Conservation (phyloP, 495 filamentous ascomycete species). For the Evansstolkia leycettana region DNA sequence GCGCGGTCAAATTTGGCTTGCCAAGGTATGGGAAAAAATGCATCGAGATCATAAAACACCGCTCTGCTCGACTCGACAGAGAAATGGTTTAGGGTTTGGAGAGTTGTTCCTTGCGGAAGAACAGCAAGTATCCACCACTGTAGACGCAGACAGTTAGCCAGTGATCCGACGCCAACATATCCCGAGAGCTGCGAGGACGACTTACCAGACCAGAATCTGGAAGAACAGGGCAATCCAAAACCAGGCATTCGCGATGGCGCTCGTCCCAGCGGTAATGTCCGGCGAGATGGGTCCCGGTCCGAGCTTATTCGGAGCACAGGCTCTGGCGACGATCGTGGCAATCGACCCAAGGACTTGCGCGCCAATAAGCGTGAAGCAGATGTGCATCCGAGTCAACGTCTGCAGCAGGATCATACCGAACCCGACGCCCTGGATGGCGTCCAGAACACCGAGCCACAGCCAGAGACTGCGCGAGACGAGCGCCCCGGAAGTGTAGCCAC, state of each 20-base stretch:
- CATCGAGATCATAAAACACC: not conserved
- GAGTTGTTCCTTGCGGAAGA: conserved; percentile 63
- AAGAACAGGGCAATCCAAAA: conserved; percentile 56
- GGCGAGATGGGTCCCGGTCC: conserved; percentile 37
- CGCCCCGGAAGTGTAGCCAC: conserved; percentile 28
- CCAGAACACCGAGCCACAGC: conserved; percentile 39
- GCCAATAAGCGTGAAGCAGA: conserved; percentile 36
- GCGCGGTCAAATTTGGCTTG: no score
- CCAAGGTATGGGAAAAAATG: no score
- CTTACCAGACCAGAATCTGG: conserved; percentile 50
- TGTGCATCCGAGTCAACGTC: conserved; percentile 37
- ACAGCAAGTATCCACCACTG: conserved; percentile 50
- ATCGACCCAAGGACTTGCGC: conserved; percentile 39
- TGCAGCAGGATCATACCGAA: conserved; percentile 42
- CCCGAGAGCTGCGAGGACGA: not conserved
- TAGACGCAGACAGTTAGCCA: not conserved
- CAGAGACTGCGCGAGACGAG: conserved; percentile 35
- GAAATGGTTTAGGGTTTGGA: conserved; percentile 41
- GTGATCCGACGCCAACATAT: no score
- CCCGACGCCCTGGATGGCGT: conserved; percentile 35
- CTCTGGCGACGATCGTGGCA: conserved; percentile 34
- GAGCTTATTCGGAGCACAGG: conserved; percentile 34
- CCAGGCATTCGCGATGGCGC: conserved; percentile 41
- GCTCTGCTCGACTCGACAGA: no score
- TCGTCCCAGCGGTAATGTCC: conserved; percentile 27